Conservation (phyloP, 768 basidiomycete species). For the Serendipita sp. region DNA sequence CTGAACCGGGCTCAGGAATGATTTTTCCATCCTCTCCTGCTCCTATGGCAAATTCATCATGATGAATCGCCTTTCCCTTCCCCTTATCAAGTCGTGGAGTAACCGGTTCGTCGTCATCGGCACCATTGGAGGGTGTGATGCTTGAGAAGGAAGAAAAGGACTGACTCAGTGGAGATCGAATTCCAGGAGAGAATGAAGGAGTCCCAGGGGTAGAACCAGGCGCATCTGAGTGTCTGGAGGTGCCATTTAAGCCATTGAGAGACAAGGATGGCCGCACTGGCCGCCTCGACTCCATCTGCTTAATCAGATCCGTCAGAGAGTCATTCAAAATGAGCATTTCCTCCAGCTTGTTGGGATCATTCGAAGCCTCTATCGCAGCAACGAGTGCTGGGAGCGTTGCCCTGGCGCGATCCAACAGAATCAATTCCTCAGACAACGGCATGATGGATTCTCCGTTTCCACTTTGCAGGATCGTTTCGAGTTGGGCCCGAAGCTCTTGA, state of each 20-base stretch:
- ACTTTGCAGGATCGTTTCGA: slow-evolving; percentile 18
- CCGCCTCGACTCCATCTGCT: slow-evolving; percentile 27
- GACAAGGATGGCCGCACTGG: slow-evolving; percentile 12
- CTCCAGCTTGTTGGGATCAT: slow-evolving; percentile 41
- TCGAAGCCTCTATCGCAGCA: slow-evolving; percentile 36
- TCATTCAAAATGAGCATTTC: slow-evolving; percentile 63
- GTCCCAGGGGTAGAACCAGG: neutral
- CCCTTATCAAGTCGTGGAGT: slow-evolving; percentile 66
- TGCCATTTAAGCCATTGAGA: neutral
- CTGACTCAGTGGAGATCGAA: neutral
- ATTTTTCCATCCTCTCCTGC: slow-evolving; percentile 23
- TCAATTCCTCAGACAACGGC: slow-evolving; percentile 20
- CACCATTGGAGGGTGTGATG: neutral
- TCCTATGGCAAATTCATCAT: slow-evolving; percentile 2
- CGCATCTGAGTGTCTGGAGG: neutral
- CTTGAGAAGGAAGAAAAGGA: slow-evolving; percentile 2
- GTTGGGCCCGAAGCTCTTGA: neutral
- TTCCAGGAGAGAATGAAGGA: slow-evolving; percentile 19
- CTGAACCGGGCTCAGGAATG: slow-evolving; percentile 46
- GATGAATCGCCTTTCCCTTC: slow-evolving; percentile 32
- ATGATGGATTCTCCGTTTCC: slow-evolving; percentile 24
- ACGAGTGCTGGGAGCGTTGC: slow-evolving; percentile 38
- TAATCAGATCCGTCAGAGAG: slow-evolving; percentile 40
- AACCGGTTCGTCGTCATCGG: slow-evolving; percentile 24
- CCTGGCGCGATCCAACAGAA: slow-evolving; percentile 35